phyloP scores from a whole-genome alignment of 352 stramenopile genomes.

The Elongisporangium senticosum region DNA sequence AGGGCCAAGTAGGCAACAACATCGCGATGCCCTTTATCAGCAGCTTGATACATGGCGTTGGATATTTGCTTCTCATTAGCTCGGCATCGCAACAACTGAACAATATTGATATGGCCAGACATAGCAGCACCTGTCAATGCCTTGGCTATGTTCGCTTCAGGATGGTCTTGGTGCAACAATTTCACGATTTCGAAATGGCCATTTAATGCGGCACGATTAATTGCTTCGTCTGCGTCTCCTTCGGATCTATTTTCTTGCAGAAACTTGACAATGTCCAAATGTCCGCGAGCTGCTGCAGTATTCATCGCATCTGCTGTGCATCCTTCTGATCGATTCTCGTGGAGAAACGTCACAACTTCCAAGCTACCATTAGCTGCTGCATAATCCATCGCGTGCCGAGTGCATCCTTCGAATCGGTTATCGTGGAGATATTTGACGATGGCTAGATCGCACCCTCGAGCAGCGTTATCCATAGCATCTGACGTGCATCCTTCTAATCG shows the following conservation, averaged over 20 bases:
- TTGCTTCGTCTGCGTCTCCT: slow-evolving; percentile 7
- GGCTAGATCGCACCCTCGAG: slow-evolving; percentile 16
- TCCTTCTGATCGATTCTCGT: slow-evolving; percentile 16
- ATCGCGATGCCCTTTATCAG: too few species aligned
- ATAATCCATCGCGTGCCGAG: slow-evolving; percentile 6
- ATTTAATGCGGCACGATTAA: slow-evolving; percentile 7
- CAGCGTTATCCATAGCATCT: slow-evolving; percentile 18
- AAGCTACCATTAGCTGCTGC: slow-evolving; percentile 17
- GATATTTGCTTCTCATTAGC: too few species aligned
- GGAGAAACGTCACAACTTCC: slow-evolving; percentile 19
- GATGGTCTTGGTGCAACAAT: slow-evolving; percentile 4
- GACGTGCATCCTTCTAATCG: slow-evolving; percentile 7
- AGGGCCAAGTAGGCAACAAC: too few species aligned
- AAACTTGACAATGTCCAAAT: slow-evolving; percentile 10
- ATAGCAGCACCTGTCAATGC: slow-evolving; percentile 14
- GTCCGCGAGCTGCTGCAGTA: slow-evolving; percentile 6
- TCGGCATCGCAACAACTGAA: slow-evolving; percentile 6
- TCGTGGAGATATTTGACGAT: slow-evolving; percentile 12
- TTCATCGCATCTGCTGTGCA: slow-evolving; percentile 31
- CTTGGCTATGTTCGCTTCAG: slow-evolving; percentile 6
- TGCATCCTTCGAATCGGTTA: slow-evolving; percentile 7
- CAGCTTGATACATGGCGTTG: too few species aligned
- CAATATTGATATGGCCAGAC: slow-evolving; percentile 24
- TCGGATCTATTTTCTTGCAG: slow-evolving; percentile 7
- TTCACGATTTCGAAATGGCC: slow-evolving; percentile 8